Evolutionary conservation across 2,329 filamentous ascomycete genomes (phyloP), one percentile per base, ranked within the genome.

Genomic region (Fusarium coicis): DNA sequence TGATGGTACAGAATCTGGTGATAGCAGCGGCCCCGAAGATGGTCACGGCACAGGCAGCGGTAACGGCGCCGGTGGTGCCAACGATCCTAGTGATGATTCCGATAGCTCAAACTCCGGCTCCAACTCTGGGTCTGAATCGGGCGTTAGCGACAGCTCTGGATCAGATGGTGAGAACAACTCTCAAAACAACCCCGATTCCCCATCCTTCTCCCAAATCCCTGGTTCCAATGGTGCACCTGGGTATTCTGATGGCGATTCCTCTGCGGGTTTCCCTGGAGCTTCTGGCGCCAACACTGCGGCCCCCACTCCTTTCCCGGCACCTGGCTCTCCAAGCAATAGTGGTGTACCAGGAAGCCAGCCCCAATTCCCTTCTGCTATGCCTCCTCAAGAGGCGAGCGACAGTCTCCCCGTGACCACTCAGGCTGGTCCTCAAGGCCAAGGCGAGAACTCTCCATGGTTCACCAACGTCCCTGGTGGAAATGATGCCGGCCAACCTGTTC

Each of bases 141-240:
- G 36, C n/a, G 46, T 30, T 30, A 59, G 54, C n/a, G 49, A 62
- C 43, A 61, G 55, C 34, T 37, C 68, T 61, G 59, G 23, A 8
- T 44, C 63, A 21, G 43, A 46, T 37, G 72, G 54, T 19, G 60
- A 61, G 32, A 39, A 60, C 64, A 68, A 59, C 54, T 57, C 63
- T 16, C 47, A 71, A 34, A 61, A 62, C 30, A 62, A 37, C 26
- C 43, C 70, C 12, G 23, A 32, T 9, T 66, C 57, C 21, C 58
- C 66, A 44, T 47, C 59, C 54, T 62, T 57, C 59, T 58, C 68
- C 40, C 42, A 74, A 55, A 26, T 54, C 16, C 59, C 75, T 56
- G 68, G 64, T 30, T 59, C 74, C 26, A 57, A 73, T 56, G 63
- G 75, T 53, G 76, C 76, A 15, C 73, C 76, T 12, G 66, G 66